phyloP scores from a whole-genome alignment of 192 early-diverging fungal species.

The Coemansia sp. region DNA sequence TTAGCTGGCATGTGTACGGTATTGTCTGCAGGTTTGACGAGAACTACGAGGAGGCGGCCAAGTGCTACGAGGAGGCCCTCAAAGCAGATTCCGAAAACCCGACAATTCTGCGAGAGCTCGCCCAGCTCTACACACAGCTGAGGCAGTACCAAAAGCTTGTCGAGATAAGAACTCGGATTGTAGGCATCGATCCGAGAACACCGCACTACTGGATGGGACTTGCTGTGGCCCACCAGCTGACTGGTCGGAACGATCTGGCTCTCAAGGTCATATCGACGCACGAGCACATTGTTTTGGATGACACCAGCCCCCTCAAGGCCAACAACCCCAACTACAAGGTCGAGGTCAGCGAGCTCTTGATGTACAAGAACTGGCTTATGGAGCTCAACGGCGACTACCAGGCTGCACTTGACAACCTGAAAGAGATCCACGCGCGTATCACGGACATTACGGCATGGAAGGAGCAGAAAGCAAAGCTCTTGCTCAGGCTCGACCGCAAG shows the following conservation, averaged over 20 bases:
- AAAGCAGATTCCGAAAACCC: slow-evolving; percentile 87
- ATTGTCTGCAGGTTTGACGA: slow-evolving; percentile 88
- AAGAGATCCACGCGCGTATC: slow-evolving; percentile 69
- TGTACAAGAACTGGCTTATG: slow-evolving; percentile 86
- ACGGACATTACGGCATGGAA: slow-evolving; percentile 73
- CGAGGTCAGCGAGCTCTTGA: slow-evolving; percentile 78
- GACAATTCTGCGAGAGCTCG: slow-evolving; percentile 89
- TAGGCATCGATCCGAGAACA: slow-evolving; percentile 65
- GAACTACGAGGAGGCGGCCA: slow-evolving; percentile 90
- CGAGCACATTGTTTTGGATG: slow-evolving; percentile 38
- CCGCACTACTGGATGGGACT: slow-evolving; percentile 80
- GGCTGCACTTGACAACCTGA: slow-evolving; percentile 74
- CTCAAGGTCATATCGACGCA: slow-evolving; percentile 67
- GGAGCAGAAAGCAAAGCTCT: slow-evolving; percentile 71
- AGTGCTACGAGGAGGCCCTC: slow-evolving; percentile 87
- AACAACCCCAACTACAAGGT: slow-evolving; percentile 52
- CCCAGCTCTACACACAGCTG: slow-evolving; percentile 81
- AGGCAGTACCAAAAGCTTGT: slow-evolving; percentile 83
- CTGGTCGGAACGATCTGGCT: slow-evolving; percentile 73
- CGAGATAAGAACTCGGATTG: slow-evolving; percentile 68
- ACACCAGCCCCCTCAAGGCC: neutral
- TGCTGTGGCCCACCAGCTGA: slow-evolving; percentile 81
- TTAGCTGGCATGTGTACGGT: slow-evolving; percentile 97
- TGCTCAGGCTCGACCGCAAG: slow-evolving; percentile 64
- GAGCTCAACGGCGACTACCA: slow-evolving; percentile 81